Base-by-base conservation (phyloP, 164 flowering plant species). In the Aristolochia fimbriata region DNA sequence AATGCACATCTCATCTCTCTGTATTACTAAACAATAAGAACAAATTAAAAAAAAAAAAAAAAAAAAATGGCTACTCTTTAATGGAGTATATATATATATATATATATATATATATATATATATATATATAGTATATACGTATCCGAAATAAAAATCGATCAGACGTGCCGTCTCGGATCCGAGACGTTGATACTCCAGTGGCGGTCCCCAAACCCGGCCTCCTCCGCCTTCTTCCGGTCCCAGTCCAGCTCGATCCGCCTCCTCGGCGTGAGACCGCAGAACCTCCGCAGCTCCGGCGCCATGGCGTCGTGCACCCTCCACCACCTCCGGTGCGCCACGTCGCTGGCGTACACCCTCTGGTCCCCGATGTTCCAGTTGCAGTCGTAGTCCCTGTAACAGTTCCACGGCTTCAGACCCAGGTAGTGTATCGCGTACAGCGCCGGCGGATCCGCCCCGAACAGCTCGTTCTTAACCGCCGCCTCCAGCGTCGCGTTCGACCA, bases 361-460 rank as follows among this genome's bases (percentile, higher is more conserved):
- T 83, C 75, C 2, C 22, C 69, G 0, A 78, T 63, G 49, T 91
- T 77, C 95, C 95, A 94, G 52, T 94, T 94, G 51, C 99, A 94
- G 51, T 94, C 99, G 24, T 91, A 91, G 67, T 94, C 97, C 57
- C 96, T 78, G 54, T 94, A 94, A 55, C 99, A 91, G 13, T 64
- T 54, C 99, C 99, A 91, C 0, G 97, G 99, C 80, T 94, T 94
- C 57, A 81, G 51, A n/a, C 99, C 99, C 41, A 94, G 47, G 50
- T 79, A 94, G 66, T 94, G 99, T 0, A 94, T 78, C 3, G 93
- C 67, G 48, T 87, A 91, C 6, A 91, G 68, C 59, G 83, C 70
- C 0, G 95, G 85, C 9, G 97, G 97, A 17, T 91, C 91, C 0
- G 95, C 73, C 4, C 77, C 89, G 55, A 83, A 87, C 3, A 91